These are phyloP conservation scores for Carex sylvatica DNA, from an alignment of 202 grass and related monocot genomes.

Conservation along the genomic window DNA sequence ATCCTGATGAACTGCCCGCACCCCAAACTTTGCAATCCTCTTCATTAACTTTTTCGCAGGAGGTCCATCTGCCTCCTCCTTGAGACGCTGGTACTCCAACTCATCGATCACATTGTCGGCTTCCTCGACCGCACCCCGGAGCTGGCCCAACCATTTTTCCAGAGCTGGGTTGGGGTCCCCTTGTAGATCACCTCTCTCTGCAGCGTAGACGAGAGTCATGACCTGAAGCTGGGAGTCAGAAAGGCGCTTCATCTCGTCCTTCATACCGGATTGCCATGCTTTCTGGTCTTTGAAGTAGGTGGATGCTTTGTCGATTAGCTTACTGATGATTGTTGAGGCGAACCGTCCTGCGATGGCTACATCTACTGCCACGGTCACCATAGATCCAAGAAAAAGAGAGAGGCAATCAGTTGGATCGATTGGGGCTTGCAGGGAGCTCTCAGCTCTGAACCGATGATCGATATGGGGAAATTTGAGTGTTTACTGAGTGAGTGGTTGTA, in stretches of 20 bases:
- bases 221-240: neutral
- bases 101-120: conserved; percentile 9
- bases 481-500: too few species aligned
- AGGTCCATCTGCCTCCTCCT: too few species aligned
- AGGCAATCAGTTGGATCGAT: neutral
- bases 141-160: neutral
- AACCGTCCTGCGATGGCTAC: neutral
- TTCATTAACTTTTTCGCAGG: neutral
- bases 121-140: neutral
- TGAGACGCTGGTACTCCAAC: neutral
- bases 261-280: neutral
- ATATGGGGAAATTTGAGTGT: too few species aligned
- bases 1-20: neutral
- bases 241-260: neutral
- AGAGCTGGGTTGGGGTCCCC: neutral
- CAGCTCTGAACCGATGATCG: too few species aligned
- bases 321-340: neutral
- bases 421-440: neutral
- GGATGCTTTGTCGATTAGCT: neutral
- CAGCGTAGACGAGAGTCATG: neutral
- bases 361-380: neutral
- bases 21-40: neutral
- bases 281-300: neutral
- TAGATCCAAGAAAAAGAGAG: neutral
- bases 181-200: neutral